These are phyloP conservation scores for Talaromyces sp. DNA, from an alignment of 2,329 filamentous ascomycete genomes.

Conservation along the genomic window DNA sequence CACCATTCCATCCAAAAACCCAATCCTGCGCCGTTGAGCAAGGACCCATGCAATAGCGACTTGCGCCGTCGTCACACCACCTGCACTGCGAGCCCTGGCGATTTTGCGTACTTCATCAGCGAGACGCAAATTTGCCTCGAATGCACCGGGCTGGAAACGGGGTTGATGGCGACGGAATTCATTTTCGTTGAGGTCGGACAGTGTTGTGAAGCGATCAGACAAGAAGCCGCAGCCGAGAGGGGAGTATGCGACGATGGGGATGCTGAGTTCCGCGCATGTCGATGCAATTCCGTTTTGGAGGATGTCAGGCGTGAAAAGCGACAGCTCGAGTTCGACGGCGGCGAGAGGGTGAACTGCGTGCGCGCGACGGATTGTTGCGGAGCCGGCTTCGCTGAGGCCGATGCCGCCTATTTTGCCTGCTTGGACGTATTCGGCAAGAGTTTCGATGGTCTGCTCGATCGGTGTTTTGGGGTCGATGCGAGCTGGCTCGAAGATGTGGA, in stretches of 20 bases:
- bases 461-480: constrained; percentile 53
- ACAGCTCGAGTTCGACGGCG: constrained; percentile 60
- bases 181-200: constrained; percentile 46
- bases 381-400: constrained; percentile 43
- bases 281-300: constrained; percentile 56
- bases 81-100: constrained; percentile 27
- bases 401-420: constrained; percentile 45
- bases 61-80: constrained; percentile 40
- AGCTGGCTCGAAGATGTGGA: constrained; percentile 60
- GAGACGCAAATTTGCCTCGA: constrained; percentile 50
- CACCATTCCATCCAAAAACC: constrained; percentile 33
- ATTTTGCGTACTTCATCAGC: constrained; percentile 45
- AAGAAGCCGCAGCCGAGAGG: constrained; percentile 59
- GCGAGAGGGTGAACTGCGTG: constrained; percentile 53
- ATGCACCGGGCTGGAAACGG: constrained; percentile 52
- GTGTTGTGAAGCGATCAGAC: constrained; percentile 47
- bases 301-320: constrained; percentile 55
- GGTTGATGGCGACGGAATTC: constrained; percentile 46
- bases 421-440: constrained; percentile 38
- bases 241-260: constrained; percentile 59
- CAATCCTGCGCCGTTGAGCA: constrained; percentile 40
- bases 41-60: constrained; percentile 51
- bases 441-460: constrained; percentile 46
- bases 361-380: constrained; percentile 43
- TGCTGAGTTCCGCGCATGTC: constrained; percentile 54